Evolutionary conservation across 805 yeast species (phyloP).

Genomic region (Metschnikowia hibisci): DNA sequence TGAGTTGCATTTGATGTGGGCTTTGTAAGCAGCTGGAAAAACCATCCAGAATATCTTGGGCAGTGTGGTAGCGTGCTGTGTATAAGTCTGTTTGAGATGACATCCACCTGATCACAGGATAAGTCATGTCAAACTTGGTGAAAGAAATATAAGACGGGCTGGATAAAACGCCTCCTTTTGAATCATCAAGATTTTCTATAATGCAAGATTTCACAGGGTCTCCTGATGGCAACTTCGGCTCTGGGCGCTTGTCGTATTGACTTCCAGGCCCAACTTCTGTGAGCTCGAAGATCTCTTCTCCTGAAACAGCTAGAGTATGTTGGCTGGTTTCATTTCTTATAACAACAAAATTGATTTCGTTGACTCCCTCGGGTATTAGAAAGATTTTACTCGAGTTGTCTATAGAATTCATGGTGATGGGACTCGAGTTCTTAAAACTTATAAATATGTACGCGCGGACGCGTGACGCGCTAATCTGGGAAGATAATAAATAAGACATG

Average conservation of each 20-base stretch:
- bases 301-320: conserved; percentile 9
- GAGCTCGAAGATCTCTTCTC: conserved; percentile 11
- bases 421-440: neutral
- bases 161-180: conserved; percentile 10
- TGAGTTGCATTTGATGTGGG: neutral
- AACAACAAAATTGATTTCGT: conserved; percentile 1
- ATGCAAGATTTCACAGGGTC: conserved; percentile 17
- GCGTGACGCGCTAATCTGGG: neutral
- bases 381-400: conserved; percentile 11
- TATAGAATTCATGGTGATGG: neutral
- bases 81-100: conserved; percentile 3
- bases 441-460: neutral
- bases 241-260: conserved; percentile 13
- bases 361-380: conserved; percentile 10
- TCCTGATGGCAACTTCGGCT: conserved; percentile 16
- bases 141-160: conserved; percentile 10
- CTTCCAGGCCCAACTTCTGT: conserved; percentile 16
- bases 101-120: conserved; percentile 10
- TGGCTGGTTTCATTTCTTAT: conserved; percentile 2
- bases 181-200: conserved; percentile 3
- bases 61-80: conserved; percentile 12
- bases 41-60: conserved; percentile 13
- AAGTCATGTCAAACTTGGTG: conserved; percentile 13
- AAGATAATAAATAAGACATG: neutral
- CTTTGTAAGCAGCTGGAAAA: conserved; percentile 5